Evolutionary conservation across 495 filamentous ascomycete species (phyloP), one percentile per base, ranked within the genome.

Genomic region (Penicillium lividum): DNA sequence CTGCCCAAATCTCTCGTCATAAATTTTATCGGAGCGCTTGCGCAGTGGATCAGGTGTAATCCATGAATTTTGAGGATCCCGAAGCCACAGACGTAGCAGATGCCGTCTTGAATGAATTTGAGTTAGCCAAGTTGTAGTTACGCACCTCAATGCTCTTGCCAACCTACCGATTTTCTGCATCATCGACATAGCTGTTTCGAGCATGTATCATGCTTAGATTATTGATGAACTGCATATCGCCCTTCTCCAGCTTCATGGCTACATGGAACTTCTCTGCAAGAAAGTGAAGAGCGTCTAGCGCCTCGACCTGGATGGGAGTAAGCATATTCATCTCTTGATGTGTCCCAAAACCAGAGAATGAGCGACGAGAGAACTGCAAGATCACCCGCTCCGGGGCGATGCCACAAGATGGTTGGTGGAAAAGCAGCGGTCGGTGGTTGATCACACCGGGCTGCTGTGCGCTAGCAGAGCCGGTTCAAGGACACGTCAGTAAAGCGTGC

Each of bases 191-290:
- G 25, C 34, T 53, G 38, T 43, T 42, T 29, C 51, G 16, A 27
- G 70, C 80, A 72, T 90, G 88, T 49, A 90, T 75, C 43, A 89
- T 68, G 31, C 80, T 79, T 45, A 89, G 72, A 70, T 90, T 91
- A 72, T 91, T 91, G 72, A 88, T 81, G 68, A 85, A 87, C 59
- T 84, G 84, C 60, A 91, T 82, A 65, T 91, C 88, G 43, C 88
- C 88, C n/a, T 77, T 76, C 27, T 77, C 75, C 55, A 86, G 82
- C 47, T 80, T 73, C 3, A 85, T 70, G 2, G 72, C 66, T 0
- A 82, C 65, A 18, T 66, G 68, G 59, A 77, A 76, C 59, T 78
- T 75, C 49, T 83, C 80, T 0, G 79, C 84, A 0, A 80, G 70
- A 61, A 83, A 87, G 60, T 88, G 84, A 29, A 89, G 57, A 0